Evolutionary conservation across 2,329 filamentous ascomycete genomes (phyloP).

Genomic region (Colletotrichum filicis): DNA sequence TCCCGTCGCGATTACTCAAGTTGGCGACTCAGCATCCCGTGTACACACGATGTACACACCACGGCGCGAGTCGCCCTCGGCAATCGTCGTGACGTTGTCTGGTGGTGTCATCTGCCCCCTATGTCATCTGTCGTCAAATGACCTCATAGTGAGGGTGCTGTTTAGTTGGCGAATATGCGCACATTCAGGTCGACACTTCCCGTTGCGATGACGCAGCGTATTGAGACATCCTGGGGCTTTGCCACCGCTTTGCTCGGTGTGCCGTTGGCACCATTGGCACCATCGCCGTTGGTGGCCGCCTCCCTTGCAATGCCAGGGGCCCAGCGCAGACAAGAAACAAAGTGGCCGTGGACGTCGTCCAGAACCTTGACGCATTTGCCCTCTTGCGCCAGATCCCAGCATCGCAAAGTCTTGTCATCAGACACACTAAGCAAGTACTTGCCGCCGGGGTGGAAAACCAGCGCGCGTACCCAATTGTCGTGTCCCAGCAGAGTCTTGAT

Average conservation of each 20-base stretch:
- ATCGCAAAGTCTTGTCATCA: conserved; percentile 92
- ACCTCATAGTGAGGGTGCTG: not conserved
- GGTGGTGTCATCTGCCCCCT: not conserved
- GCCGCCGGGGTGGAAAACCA: conserved; percentile 91
- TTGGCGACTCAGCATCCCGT: not conserved
- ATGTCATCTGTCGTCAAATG: not conserved
- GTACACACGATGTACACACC: not conserved
- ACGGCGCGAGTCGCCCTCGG: not conserved
- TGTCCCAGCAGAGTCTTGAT: conserved; percentile 88
- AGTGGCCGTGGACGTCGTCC: conserved; percentile 81
- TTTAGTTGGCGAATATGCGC: conserved; percentile 76
- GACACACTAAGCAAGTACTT: conserved; percentile 88
- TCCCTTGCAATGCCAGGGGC: conserved; percentile 80
- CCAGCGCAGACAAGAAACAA: conserved; percentile 89
- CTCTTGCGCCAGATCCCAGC: conserved; percentile 93
- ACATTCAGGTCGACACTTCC: conserved; percentile 86
- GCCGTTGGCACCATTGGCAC: conserved; percentile 55
- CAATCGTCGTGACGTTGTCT: not conserved
- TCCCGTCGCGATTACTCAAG: not conserved
- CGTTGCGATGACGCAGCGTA: conserved; percentile 87
- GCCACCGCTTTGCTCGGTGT: conserved; percentile 60
- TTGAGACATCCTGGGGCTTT: conserved; percentile 64
- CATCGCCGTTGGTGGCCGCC: conserved; percentile 49
- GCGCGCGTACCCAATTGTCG: conserved; percentile 90
- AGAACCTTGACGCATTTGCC: conserved; percentile 89